Conservation (phyloP, 179 eudicot genomes). For the Beta lomatogona region DNA sequence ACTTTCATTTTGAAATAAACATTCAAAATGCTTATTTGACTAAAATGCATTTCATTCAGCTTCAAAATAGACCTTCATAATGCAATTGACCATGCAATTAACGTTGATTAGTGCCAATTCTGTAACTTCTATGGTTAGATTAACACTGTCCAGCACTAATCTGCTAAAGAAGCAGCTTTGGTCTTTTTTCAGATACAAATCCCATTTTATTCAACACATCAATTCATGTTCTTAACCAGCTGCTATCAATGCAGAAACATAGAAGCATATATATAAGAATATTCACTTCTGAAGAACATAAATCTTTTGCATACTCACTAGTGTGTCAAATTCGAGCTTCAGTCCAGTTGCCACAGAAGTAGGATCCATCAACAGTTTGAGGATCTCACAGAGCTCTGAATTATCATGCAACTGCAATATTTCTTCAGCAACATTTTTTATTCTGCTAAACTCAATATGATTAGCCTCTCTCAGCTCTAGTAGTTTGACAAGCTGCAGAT, state of each 20-base stretch:
- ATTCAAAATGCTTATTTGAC: background rate
- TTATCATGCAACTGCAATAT: constrained; percentile 61
- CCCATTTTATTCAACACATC: background rate
- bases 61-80: background rate
- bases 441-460: constrained; percentile 95
- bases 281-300: constrained; percentile 11
- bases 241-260: background rate
- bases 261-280: background rate
- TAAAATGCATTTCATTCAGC: background rate
- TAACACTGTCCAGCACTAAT: background rate
- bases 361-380: constrained; percentile 84
- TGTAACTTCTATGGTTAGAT: background rate
- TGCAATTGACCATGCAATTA: background rate
- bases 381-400: constrained; percentile 66
- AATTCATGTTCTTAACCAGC: background rate
- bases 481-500: constrained; percentile 92
- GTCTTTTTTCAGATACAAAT: background rate
- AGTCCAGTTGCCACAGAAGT: constrained; percentile 94
- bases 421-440: constrained; percentile 83
- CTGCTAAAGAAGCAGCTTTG: background rate
- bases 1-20: background rate
- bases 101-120: background rate
- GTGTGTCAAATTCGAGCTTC: constrained; percentile 68
- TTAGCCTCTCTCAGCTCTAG: constrained; percentile 97
- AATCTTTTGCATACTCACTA: constrained; percentile 52